These are phyloP conservation scores for Saitozyma sp. DNA, from an alignment of 768 basidiomycete genomes.

Conservation along the genomic window DNA sequence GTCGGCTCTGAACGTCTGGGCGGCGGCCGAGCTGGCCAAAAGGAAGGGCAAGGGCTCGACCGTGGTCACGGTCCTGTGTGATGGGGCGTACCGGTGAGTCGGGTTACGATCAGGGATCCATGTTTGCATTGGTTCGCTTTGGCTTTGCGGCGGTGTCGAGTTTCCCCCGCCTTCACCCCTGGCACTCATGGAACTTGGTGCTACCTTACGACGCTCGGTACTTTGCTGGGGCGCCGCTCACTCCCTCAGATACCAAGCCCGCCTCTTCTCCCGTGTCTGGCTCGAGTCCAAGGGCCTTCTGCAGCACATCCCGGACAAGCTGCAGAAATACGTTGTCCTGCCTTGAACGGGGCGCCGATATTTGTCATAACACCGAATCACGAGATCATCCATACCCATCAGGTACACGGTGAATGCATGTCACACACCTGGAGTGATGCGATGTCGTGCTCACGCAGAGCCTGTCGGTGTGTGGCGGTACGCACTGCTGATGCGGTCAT, in stretches of 20 bases:
- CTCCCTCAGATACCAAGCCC: conserved; percentile 70
- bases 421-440: too few relatives aligned
- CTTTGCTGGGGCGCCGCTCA: background rate
- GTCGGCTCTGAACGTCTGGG: conserved; percentile 90
- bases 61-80: conserved; percentile 84
- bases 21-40: conserved; percentile 82
- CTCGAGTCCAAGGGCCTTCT: conserved; percentile 74
- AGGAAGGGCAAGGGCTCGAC: conserved; percentile 79
- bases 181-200: too few relatives aligned
- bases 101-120: too few relatives aligned
- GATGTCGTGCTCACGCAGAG: too few relatives aligned
- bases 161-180: too few relatives aligned
- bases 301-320: conserved; percentile 72
- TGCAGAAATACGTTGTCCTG: conserved; percentile 87
- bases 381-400: background rate
- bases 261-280: conserved; percentile 94
- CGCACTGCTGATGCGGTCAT: too few relatives aligned
- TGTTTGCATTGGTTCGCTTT: too few relatives aligned
- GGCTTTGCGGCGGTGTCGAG: background rate
- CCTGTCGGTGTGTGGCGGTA: too few relatives aligned
- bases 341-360: conserved; percentile 25
- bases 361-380: background rate
- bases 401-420: background rate
- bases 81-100: conserved; percentile 84
- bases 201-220: background rate